Evolutionary conservation across 768 basidiomycete genomes (phyloP).

Genomic region (Hortiboletus campestris): DNA sequence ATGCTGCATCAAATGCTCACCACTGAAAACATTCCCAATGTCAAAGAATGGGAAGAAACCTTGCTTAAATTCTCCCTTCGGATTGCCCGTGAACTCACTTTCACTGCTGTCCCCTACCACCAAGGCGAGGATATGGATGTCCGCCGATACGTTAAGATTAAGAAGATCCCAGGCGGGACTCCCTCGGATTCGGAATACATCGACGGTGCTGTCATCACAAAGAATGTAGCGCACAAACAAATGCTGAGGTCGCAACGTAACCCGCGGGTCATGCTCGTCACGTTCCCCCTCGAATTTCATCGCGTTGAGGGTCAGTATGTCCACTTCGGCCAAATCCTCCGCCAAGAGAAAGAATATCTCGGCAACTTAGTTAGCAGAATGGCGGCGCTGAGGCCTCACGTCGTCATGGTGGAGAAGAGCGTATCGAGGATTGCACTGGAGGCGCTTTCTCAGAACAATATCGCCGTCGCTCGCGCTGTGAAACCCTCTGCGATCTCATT

Average conservation of each 20-base stretch:
- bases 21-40: conserved; percentile 76
- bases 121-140: conserved; percentile 95
- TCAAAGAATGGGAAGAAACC: conserved; percentile 85
- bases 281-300: conserved; percentile 92
- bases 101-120: conserved; percentile 64
- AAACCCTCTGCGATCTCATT: conserved; percentile 85
- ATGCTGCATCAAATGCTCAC: conserved; percentile 92
- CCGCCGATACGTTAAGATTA: conserved; percentile 93
- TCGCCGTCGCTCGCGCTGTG: conserved; percentile 87
- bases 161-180: conserved; percentile 93
- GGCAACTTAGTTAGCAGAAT: conserved; percentile 85
- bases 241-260: conserved; percentile 83
- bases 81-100: conserved; percentile 82
- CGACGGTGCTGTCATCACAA: conserved; percentile 94
- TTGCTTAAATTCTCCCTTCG: conserved; percentile 79
- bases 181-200: conserved; percentile 96
- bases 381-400: conserved; percentile 85
- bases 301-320: conserved; percentile 91
- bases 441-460: conserved; percentile 76
- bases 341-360: conserved; percentile 92
- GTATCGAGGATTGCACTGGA: conserved; percentile 91
- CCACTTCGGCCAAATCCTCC: conserved; percentile 85
- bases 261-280: conserved; percentile 94
- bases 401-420: conserved; percentile 88
- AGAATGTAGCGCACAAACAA: conserved; percentile 95